A percentile compares a stretch with the other conserved stretches of the same genome.
phyloP scores from a whole-genome alignment of 495 filamentous ascomycete genomes.

The Penicillium desertorum region DNA sequence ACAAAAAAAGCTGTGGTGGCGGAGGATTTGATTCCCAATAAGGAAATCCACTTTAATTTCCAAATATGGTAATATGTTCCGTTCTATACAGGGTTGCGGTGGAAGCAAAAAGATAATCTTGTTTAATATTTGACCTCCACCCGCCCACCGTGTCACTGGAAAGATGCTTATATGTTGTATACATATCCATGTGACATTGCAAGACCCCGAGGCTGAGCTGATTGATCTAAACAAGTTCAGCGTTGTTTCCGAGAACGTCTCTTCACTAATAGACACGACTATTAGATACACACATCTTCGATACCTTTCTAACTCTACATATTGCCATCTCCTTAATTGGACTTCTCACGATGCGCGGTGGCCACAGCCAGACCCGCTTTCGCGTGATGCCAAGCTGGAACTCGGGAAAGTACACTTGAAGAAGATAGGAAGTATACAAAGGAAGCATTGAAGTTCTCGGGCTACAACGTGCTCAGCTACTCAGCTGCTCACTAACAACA shows the following conservation, averaged over 20 bases:
- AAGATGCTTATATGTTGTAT: too few relatives aligned
- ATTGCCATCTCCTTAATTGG: background rate
- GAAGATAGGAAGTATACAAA: background rate
- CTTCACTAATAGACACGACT: too few relatives aligned
- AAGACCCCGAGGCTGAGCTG: too few relatives aligned
- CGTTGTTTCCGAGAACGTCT: too few relatives aligned
- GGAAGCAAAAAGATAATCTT: too few relatives aligned
- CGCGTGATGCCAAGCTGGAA: constrained; percentile 1
- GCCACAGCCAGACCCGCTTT: background rate
- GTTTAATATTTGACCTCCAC: too few relatives aligned
- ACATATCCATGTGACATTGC: too few relatives aligned
- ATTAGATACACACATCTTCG: too few relatives aligned
- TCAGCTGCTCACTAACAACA: background rate
- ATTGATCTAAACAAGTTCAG: too few relatives aligned
- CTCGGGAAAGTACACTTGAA: background rate
- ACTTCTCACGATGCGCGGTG: background rate
- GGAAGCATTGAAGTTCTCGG: background rate
- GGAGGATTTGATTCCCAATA: background rate
- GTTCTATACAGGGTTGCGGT: background rate
- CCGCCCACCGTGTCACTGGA: too few relatives aligned
- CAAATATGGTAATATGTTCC: background rate
- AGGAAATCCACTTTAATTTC: background rate
- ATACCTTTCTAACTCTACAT: too few relatives aligned
- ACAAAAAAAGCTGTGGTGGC: background rate
- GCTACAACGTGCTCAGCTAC: background rate